A percentile compares a stretch with the other conserved stretches of the same genome.
phyloP scores from a whole-genome alignment of 371 early-diverging fungal genomes.

The Apophysomyces trapeziformis region DNA sequence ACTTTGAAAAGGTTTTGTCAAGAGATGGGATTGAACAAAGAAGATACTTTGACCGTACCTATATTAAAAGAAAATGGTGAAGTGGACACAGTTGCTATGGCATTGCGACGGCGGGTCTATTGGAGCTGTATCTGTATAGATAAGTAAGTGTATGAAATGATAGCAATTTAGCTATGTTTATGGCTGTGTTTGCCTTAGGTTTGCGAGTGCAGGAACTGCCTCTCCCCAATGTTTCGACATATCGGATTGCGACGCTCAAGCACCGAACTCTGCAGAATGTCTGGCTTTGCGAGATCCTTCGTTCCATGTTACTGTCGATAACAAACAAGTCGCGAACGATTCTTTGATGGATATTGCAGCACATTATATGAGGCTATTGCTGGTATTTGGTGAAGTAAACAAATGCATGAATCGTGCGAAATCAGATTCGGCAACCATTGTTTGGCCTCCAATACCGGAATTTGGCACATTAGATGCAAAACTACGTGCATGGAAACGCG shows the following conservation, averaged over 20 bases:
- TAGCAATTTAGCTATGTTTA: not conserved
- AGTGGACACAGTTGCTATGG: slow-evolving; percentile 56
- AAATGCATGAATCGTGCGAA: slow-evolving; percentile 56
- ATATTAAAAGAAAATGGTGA: slow-evolving; percentile 36
- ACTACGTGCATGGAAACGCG: slow-evolving; percentile 37
- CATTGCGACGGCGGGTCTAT: slow-evolving; percentile 59
- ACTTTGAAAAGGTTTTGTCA: slow-evolving; percentile 35
- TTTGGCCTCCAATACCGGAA: slow-evolving; percentile 58
- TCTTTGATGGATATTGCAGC: slow-evolving; percentile 37
- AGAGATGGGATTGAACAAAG: slow-evolving; percentile 61
- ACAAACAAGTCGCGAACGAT: slow-evolving; percentile 29
- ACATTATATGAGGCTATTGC: slow-evolving; percentile 32
- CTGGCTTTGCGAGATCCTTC: slow-evolving; percentile 43
- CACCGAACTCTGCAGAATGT: slow-evolving; percentile 54
- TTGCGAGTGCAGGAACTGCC: slow-evolving; percentile 55
- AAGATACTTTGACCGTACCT: slow-evolving; percentile 44
- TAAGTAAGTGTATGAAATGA: slow-evolving; percentile 34
- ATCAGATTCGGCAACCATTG: slow-evolving; percentile 33
- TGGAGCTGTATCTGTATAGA: slow-evolving; percentile 63
- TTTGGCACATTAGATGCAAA: slow-evolving; percentile 45
- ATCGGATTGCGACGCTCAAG: slow-evolving; percentile 56
- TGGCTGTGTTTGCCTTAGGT: slow-evolving; percentile 24
- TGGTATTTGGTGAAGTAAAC: slow-evolving; percentile 55
- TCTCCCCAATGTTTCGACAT: slow-evolving; percentile 63
- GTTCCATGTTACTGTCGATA: slow-evolving; percentile 32